Evolutionary conservation across 345 rosid species (phyloP), one percentile per base, ranked within the genome.

Genomic region (Sisymbrium irio): DNA sequence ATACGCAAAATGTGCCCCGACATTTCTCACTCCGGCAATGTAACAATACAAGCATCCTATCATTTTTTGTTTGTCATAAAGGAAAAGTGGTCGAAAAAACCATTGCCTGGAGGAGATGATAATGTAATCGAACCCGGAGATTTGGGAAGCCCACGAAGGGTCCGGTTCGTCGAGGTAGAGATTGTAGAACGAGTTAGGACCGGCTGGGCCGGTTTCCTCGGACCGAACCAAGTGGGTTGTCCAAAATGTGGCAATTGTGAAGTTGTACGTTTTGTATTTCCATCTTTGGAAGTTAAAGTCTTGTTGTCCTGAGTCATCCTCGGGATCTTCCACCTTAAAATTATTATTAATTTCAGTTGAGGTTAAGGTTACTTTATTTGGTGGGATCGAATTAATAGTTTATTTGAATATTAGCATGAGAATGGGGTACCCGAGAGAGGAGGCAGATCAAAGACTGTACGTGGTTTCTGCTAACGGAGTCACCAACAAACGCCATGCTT

Each of bases 371-470:
- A 13, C 3, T 19, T 35, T 5, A 28, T 22, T 20, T 11, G 45
- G 33, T 28, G 14, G 12, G 22, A 69, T 19, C 2, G 25, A 4
- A 1, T 18, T 11, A 47, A 54, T 54, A 15, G 4, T 12, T 66
- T 66, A 37, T 20, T 22, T 22, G 25, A 22, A 22, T 22, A 22
- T 22, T n/a, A 14, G 37, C 19, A 30, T 30, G 20, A 30, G 60
- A 30, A 28, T 8, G 0, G 60, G 1, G 15, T 74, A 67, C 73
- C 62, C 20, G 53, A 22, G 79, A 75, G 63, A 92, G 85, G 20
- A 92, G 86, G 82, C 98, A 92, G 11, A 89, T 89, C 82, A 92
- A 75, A 67, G 96, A 92, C 82, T 89, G 96, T 79, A 92, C 85
- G 74, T 92, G 98, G 80, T 92, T 92, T 82, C 94, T 84, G 0